Base-by-base conservation (phyloP, 1,139 yeast genomes). In the Debaryomyces singareniensis region DNA sequence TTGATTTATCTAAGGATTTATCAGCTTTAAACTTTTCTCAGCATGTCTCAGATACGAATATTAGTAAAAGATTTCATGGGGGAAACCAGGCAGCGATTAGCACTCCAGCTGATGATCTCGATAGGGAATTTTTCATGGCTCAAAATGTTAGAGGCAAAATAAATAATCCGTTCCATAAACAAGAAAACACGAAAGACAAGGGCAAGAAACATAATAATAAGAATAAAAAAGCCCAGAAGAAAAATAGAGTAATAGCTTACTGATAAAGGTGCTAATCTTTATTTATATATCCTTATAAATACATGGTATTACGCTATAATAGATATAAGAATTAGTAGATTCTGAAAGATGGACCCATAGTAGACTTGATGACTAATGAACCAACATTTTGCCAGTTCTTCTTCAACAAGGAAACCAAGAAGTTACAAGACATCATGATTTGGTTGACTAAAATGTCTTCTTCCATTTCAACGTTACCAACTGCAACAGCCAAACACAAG, bases 351-450 rank as follows among this genome's bases (percentile, higher is more conserved):
- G 97, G 97, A 74, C 99, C 98, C 99, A 93, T 93, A 71, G 97
- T 78, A 47, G 96, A 86, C 80, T 93, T 93, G 76, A 93, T 83
- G 67, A 89, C 96, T 72, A 93, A 77, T 61, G 98, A 91, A 61
- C 98, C 97, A 66, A 93, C 96, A 75, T 93, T 93, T 81, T 93
- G 98, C 98, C 98, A 91, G 95, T 91, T 89, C 93, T 93, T 93
- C 95, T 93, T 93, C 71, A 93, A 82, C 71, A 93, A 77, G 55
- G 99, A 93, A 54, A 93, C 98, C 71, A 93, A 85, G 80, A 93
- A 93, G 96, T 93, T 93, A 58, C 95, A 79, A 57, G 98, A 79
- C 91, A 93, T 80, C 87, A 93, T 79, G 76, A 93, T 86, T 74
- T 93, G 98, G 81, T 91, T 84, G 58, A 85, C 95, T 66, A 93